Conservation (phyloP, 2,329 filamentous ascomycete genomes). For the Fusarium heterosporum region DNA sequence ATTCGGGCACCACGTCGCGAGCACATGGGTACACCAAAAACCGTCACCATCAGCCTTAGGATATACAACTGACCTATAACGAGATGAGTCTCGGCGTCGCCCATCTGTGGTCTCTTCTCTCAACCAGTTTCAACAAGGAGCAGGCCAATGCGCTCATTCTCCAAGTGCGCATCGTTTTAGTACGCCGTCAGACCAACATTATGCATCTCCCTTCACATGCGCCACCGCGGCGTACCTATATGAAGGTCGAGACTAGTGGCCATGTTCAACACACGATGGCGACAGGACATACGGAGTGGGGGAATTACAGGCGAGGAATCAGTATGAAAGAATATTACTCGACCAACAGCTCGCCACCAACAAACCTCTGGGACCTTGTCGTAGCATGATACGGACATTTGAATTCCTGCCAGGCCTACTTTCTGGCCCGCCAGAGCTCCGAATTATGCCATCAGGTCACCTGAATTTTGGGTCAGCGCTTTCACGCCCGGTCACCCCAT, state of each 20-base stretch:
- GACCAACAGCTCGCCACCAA: slow-evolving; percentile 19
- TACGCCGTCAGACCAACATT: slow-evolving; percentile 25
- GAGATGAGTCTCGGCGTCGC: slow-evolving; percentile 7
- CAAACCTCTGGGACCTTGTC: slow-evolving; percentile 9
- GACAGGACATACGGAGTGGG: slow-evolving; percentile 2
- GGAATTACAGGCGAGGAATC: slow-evolving; percentile 15
- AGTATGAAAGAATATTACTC: slow-evolving; percentile 25
- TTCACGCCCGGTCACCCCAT: slow-evolving; percentile 5
- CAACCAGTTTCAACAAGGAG: slow-evolving; percentile 7
- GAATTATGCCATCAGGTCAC: not conserved
- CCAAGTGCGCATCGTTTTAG: slow-evolving; percentile 18
- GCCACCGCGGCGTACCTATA: slow-evolving; percentile 10
- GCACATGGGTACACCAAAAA: slow-evolving; percentile 12
- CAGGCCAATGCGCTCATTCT: slow-evolving; percentile 2
- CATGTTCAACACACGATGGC: slow-evolving; percentile 10
- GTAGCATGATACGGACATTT: not conserved
- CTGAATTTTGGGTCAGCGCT: slow-evolving; percentile 5
- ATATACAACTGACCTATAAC: slow-evolving; percentile 12
- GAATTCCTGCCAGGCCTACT: not conserved
- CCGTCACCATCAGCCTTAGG: slow-evolving; percentile 19
- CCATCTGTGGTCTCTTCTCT: slow-evolving; percentile 23
- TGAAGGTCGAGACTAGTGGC: slow-evolving; percentile 4
- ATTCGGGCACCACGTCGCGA: slow-evolving; percentile 5
- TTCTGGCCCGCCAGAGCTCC: not conserved
- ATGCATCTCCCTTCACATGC: slow-evolving; percentile 27